Conservation (phyloP, 2,329 filamentous ascomycete species). For the Emydomyces testavorans region DNA sequence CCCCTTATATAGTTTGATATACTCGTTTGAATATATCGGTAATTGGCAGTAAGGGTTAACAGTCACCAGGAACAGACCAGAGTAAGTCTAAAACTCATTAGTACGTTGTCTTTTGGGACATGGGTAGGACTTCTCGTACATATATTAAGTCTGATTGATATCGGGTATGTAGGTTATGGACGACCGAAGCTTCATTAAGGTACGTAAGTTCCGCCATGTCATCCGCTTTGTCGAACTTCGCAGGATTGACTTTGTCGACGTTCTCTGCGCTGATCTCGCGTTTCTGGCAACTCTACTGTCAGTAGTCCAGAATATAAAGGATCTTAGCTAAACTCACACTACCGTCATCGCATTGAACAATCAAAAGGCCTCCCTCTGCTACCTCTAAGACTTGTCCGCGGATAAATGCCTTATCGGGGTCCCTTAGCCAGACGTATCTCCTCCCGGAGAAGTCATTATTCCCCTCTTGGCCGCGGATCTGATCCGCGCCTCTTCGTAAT, state of each 20-base stretch:
- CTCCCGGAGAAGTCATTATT: constrained; percentile 99
- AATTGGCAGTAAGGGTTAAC: constrained; percentile 93
- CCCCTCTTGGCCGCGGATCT: constrained; percentile 68
- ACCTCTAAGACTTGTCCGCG: constrained; percentile 88
- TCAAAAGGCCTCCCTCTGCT: constrained; percentile 52
- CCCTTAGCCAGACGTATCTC: constrained; percentile 93
- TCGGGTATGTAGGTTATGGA: constrained; percentile 89
- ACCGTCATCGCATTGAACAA: constrained; percentile 90
- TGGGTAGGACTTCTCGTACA: constrained; percentile 32
- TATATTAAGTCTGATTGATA: constrained; percentile 95
- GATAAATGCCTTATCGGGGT: constrained; percentile 76
- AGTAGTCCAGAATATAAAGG: not conserved
- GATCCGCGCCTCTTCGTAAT: constrained; percentile 46
- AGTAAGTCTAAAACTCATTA: constrained; percentile 59
- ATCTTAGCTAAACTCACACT: constrained; percentile 42
- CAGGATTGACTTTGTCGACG: constrained; percentile 97
- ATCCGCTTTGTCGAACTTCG: constrained; percentile 97
- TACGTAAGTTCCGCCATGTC: constrained; percentile 99
- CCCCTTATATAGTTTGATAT: constrained; percentile 96
- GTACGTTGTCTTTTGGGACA: not conserved
- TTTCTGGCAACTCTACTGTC: constrained; percentile 45
- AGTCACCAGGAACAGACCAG: constrained; percentile 88
- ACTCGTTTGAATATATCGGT: constrained; percentile 92
- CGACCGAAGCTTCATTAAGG: constrained; percentile 92
- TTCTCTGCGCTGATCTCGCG: constrained; percentile 73